Conservation (phyloP, 352 stramenopile species). For the Phytophthora megakarya region DNA sequence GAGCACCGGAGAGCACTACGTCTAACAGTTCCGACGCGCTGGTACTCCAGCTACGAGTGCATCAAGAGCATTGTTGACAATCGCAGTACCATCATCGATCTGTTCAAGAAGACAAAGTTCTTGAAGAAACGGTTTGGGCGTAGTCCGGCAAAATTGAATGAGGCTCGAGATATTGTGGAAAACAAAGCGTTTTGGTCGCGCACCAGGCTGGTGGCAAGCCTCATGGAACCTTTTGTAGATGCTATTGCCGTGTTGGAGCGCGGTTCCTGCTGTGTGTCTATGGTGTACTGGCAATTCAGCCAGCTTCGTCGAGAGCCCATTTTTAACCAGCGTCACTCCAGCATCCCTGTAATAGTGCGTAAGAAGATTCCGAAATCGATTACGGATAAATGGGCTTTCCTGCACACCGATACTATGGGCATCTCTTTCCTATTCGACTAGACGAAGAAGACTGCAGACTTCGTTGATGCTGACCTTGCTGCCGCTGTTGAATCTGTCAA, state of each 20-base stretch:
- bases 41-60: conserved; percentile 3
- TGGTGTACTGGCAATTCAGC: conserved; percentile 17
- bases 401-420: conserved; percentile 12
- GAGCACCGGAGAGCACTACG: not conserved
- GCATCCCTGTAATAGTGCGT: no score
- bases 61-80: conserved; percentile 4
- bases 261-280: not conserved
- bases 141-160: not conserved
- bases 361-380: no score
- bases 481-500: not conserved
- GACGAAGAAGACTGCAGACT: not conserved
- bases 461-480: conserved; percentile 1
- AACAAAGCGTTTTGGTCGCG: not conserved
- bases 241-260: conserved; percentile 2
- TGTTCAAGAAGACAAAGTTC: conserved; percentile 3
- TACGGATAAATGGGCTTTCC: not conserved
- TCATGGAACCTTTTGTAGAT: not conserved
- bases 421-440: conserved; percentile 4
- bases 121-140: not conserved
- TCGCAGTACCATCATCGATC: not conserved
- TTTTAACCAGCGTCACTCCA: no score
- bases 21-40: not conserved
- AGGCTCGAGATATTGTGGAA: not conserved
- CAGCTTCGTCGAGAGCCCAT: no score
- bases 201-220: not conserved